Percentiles rank a stretch among this genome's conserved stretches.
phyloP scores from a whole-genome alignment of 2,329 filamentous ascomycete genomes.

The Pseudogymnoascus sp. region DNA sequence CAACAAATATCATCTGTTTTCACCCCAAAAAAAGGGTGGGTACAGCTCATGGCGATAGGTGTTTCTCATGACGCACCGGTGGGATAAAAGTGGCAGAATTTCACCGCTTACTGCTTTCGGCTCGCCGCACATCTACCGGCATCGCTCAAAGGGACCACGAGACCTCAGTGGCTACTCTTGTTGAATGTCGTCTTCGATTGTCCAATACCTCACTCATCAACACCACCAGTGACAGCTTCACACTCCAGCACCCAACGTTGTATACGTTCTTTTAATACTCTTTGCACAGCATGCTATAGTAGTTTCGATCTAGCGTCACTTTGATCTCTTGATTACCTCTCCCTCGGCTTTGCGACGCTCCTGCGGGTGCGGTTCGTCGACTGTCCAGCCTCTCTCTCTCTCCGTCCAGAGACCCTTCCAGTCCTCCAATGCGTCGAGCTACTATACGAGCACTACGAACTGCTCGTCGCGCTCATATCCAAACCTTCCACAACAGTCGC shows the following conservation, averaged over 20 bases:
- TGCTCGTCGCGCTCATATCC: constrained; percentile 57
- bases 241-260: not conserved
- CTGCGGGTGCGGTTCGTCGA: not conserved
- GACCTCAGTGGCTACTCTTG: not conserved
- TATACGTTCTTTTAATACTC: not conserved
- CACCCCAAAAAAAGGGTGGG: not conserved
- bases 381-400: not conserved
- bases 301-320: not conserved
- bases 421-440: constrained; percentile 63
- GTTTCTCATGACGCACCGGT: not conserved
- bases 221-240: not conserved
- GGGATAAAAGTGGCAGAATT: not conserved
- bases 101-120: not conserved
- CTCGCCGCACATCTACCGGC: not conserved
- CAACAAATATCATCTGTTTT: not conserved
- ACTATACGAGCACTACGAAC: constrained; percentile 61
- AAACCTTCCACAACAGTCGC: constrained; percentile 46
- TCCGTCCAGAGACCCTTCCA: not conserved
- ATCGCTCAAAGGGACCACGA: not conserved
- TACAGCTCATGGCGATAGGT: not conserved
- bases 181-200: not conserved
- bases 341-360: not conserved
- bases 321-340: not conserved
- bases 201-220: not conserved
- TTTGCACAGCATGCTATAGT: not conserved